Conservation (phyloP, 139 green algal genomes). For the Closterium sp. region DNA sequence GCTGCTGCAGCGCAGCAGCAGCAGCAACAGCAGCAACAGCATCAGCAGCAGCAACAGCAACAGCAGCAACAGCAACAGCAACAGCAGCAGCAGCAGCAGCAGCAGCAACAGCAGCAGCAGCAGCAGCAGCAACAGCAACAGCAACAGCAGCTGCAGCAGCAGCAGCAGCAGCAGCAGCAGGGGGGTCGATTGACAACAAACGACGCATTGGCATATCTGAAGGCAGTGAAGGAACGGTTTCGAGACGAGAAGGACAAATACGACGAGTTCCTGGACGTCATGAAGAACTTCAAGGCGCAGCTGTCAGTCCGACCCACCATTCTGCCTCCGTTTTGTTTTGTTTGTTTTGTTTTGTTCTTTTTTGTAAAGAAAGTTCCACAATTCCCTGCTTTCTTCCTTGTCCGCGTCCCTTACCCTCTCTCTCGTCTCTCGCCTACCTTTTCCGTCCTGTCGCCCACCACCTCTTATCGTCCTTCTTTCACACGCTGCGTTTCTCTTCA, state of each 20-base stretch:
- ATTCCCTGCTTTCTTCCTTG: neutral
- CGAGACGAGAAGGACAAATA: constrained; percentile 80
- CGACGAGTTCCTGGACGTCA: constrained; percentile 96
- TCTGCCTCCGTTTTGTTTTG: too few species aligned
- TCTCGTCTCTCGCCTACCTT: neutral
- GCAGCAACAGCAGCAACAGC: neutral
- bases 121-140: neutral
- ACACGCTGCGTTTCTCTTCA: neutral
- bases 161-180: constrained; percentile 27
- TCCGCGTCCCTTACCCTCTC: neutral
- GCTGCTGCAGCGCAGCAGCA: neutral
- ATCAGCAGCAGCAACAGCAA: neutral
- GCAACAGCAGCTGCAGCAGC: constrained; percentile 21
- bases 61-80: neutral
- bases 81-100: constrained; percentile 19
- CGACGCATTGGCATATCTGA: constrained; percentile 80
- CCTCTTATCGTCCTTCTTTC: neutral
- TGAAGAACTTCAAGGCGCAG: constrained; percentile 99
- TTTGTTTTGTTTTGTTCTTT: constrained; percentile 18
- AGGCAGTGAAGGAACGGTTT: constrained; percentile 80
- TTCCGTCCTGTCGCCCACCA: neutral
- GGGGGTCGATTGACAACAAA: constrained; percentile 61
- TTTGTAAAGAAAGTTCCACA: neutral
- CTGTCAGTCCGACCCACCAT: constrained; percentile 55
- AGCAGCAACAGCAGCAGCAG: constrained; percentile 20